Percentiles rank a stretch among this genome's conserved stretches.
These are phyloP conservation scores for Mrakiaceae sp. DNA, from an alignment of 1,284 basidiomycete genomes.

Conservation along the genomic window DNA sequence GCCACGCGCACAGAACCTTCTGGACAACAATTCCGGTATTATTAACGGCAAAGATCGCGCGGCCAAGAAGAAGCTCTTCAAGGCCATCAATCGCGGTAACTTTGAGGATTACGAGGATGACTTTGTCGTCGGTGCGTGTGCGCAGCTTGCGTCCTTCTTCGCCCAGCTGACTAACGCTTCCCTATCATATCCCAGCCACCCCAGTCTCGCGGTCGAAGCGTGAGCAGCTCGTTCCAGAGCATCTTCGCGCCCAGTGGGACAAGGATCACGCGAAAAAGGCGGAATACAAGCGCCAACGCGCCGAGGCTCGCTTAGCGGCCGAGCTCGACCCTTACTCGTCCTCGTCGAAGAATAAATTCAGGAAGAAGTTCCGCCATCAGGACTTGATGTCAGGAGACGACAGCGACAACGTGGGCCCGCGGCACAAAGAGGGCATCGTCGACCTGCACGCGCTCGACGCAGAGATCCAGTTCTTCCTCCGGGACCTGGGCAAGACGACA, in stretches of 20 bases:
- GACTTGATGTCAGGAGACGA: slow-evolving; percentile 37
- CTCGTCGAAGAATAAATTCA: slow-evolving; percentile 46
- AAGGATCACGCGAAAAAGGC: slow-evolving; percentile 73
- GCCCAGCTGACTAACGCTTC: slow-evolving; percentile 28
- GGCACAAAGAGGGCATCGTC: slow-evolving; percentile 14
- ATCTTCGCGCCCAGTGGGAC: slow-evolving; percentile 63
- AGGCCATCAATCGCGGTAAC: slow-evolving; percentile 49
- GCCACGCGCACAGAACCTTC: slow-evolving; percentile 35
- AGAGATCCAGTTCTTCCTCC: slow-evolving; percentile 59
- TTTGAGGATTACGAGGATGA: slow-evolving; percentile 40
- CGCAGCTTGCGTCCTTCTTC: background rate
- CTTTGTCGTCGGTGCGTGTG: slow-evolving; percentile 26
- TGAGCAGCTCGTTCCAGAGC: slow-evolving; percentile 44
- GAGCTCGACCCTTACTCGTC: slow-evolving; percentile 40
- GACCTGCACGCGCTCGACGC: slow-evolving; percentile 43
- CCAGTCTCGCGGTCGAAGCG: slow-evolving; percentile 48
- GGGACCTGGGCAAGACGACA: slow-evolving; percentile 39
- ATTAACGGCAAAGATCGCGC: slow-evolving; percentile 40
- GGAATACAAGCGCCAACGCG: slow-evolving; percentile 55
- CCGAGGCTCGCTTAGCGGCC: slow-evolving; percentile 39
- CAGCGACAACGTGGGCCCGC: background rate
- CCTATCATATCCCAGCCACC: slow-evolving; percentile 19
- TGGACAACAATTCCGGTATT: slow-evolving; percentile 41
- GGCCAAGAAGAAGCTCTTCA: slow-evolving; percentile 49
- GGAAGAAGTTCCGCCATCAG: slow-evolving; percentile 37